Base-by-base conservation (phyloP, 345 rosid species). In the Lumnitzera littorea region DNA sequence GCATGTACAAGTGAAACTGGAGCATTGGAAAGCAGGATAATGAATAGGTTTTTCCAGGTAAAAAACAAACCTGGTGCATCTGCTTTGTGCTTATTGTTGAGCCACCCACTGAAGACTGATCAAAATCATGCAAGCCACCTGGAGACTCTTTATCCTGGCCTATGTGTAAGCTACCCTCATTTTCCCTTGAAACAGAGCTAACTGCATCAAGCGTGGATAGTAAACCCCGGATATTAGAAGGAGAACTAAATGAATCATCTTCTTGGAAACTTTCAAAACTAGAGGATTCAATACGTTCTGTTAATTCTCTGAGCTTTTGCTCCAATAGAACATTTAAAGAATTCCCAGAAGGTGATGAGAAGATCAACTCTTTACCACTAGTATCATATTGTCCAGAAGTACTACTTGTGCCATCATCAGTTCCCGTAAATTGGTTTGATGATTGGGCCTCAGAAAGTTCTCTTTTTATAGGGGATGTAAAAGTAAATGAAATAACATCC, bases 401-500 rank as follows among this genome's bases (percentile, higher is more conserved):
- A 48, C 24, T 31, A 23, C 24, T 48, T 55, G 56, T 55, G 62
- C 67, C 60, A 62, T 68, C 62, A 36, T 50, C 65, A 54, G 72
- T 73, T 61, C 62, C 78, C 49, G 16, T 57, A 48, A 14, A 58
- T 53, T 53, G 64, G 58, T 68, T 70, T 46, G 79, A 73, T 43
- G 74, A 58, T 66, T 66, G 72, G 4, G 76, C 25, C 59, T 68
- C 72, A 71, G 64, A 64, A 49, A 60, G 56, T 53, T 78, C 56
- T 67, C 79, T 76, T 69, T 68, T 80, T 29, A 89, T 74, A 29
- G 96, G 95, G 52, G 98, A 83, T 5, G 91, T 76, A 63, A 91
- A 91, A 12, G 91, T 89, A 74, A 91, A 91, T 17, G 96, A 91
- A 80, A 91, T 80, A 63, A 91, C 82, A 76, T 91, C 92, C 75